Conservation (phyloP, 139 green algal species). For the Volvox reticuliferus region DNA sequence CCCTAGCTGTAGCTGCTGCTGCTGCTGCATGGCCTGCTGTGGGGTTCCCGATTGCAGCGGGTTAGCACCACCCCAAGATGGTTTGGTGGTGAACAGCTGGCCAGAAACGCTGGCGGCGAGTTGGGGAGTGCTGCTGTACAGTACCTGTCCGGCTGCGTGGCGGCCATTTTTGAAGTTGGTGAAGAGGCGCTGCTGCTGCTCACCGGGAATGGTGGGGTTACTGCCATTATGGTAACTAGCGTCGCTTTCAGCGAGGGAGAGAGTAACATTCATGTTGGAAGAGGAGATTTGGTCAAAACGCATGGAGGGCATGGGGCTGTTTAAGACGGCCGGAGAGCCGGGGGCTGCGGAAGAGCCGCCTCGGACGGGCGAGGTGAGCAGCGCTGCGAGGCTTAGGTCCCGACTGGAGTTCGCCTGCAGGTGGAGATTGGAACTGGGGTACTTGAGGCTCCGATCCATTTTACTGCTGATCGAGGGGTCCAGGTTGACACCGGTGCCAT, state of each 20-base stretch:
- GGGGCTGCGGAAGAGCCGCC: neutral
- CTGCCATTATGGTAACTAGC: too few relatives aligned
- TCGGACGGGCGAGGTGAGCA: constrained; percentile 4
- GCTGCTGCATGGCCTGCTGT: neutral
- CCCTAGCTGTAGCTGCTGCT: neutral
- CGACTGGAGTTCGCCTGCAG: neutral
- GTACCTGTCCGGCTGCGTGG: neutral
- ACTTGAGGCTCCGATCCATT: neutral
- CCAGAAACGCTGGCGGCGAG: neutral
- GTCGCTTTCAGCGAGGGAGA: neutral
- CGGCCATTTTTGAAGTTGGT: neutral
- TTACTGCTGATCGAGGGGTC: neutral
- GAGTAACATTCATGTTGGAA: neutral
- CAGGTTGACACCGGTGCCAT: neutral
- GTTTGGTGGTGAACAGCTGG: neutral
- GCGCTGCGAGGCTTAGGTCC: constrained; percentile 6
- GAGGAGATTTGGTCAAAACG: neutral
- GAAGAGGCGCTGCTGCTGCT: constrained; percentile 21
- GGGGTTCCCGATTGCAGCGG: neutral
- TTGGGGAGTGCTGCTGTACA: neutral
- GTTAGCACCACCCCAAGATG: neutral
- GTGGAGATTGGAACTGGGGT: neutral
- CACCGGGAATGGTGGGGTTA: neutral
- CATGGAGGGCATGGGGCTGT: constrained; percentile 37
- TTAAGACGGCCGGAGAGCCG: neutral